A percentile compares a stretch with the other conserved stretches of the same genome.
Conservation (phyloP, 1,284 basidiomycete genomes). For the Apiotrichum porosum region DNA sequence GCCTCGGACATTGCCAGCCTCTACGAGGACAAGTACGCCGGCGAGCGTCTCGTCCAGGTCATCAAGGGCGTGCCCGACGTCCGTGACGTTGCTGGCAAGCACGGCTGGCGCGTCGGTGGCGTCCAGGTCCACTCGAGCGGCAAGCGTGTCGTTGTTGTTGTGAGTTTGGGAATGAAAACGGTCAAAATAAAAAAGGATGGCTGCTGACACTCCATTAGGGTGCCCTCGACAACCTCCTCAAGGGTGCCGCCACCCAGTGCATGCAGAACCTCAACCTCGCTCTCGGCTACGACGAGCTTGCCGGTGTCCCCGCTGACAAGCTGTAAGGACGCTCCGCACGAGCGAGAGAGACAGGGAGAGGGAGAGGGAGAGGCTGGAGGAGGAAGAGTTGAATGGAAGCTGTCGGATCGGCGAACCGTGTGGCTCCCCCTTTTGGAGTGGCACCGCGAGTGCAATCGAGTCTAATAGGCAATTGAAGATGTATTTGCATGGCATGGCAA, state of each 20-base stretch:
- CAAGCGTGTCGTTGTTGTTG: conserved; percentile 84
- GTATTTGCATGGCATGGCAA: too few species aligned
- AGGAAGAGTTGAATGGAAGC: too few species aligned
- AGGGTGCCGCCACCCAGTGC: conserved; percentile 97
- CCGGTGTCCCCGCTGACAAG: conserved; percentile 62
- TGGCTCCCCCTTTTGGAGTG: too few species aligned
- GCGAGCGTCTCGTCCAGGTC: conserved; percentile 68
- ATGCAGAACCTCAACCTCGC: conserved; percentile 95
- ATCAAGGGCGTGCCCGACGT: conserved; percentile 70
- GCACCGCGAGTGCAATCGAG: too few species aligned
- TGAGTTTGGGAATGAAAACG: conserved; percentile 37
- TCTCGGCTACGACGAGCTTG: conserved; percentile 85
- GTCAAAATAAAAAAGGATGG: too few species aligned
- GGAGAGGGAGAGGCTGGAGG: too few species aligned
- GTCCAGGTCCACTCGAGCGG: conserved; percentile 88
- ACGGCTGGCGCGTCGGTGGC: conserved; percentile 87
- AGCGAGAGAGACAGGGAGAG: too few species aligned
- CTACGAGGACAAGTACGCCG: conserved; percentile 72
- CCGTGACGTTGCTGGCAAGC: conserved; percentile 69
- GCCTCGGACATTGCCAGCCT: conserved; percentile 69
- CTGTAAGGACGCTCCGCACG: too few species aligned
- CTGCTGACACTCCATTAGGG: conserved; percentile 55
- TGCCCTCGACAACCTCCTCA: conserved; percentile 90
- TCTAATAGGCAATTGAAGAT: too few species aligned
- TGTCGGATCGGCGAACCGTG: too few species aligned